Evolutionary conservation across 2,329 filamentous ascomycete genomes (phyloP).

Genomic region (Fusarium albosuccineum): DNA sequence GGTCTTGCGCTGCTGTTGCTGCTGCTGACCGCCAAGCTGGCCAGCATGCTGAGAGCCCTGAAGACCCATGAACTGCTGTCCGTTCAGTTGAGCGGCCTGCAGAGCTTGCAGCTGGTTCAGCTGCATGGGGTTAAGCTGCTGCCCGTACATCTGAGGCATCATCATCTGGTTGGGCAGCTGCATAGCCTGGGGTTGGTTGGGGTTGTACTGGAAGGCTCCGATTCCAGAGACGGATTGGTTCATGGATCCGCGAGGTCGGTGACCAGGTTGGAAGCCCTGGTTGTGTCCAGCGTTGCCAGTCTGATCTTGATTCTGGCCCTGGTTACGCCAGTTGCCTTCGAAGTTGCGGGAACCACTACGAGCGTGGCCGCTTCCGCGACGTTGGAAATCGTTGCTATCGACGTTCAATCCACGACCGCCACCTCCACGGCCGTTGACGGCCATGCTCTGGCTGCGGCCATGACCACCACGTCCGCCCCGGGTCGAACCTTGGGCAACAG

Average conservation of each 20-base stretch:
- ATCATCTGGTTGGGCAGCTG: conserved; percentile 90
- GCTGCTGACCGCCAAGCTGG: conserved; percentile 73
- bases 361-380: conserved; percentile 84
- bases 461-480: conserved; percentile 72
- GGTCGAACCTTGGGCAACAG: conserved; percentile 58
- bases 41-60: conserved; percentile 80
- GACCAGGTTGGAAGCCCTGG: conserved; percentile 89
- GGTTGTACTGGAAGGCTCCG: conserved; percentile 86
- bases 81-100: conserved; percentile 87
- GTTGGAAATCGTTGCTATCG: conserved; percentile 73
- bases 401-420: conserved; percentile 75
- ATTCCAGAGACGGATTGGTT: conserved; percentile 87
- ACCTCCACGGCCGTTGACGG: conserved; percentile 78
- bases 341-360: conserved; percentile 92
- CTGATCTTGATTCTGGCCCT: conserved; percentile 73
- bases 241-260: conserved; percentile 87
- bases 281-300: conserved; percentile 63
- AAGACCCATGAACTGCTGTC: conserved; percentile 78
- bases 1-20: conserved; percentile 95
- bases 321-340: conserved; percentile 97
- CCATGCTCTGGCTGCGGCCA: conserved; percentile 92
- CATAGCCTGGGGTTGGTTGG: conserved; percentile 86
- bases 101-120: conserved; percentile 91
- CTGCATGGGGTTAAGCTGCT: conserved; percentile 89
- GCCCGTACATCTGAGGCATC: conserved; percentile 87